Conservation (phyloP, 305 asterid genomes). For the Striga hermonthica region DNA sequence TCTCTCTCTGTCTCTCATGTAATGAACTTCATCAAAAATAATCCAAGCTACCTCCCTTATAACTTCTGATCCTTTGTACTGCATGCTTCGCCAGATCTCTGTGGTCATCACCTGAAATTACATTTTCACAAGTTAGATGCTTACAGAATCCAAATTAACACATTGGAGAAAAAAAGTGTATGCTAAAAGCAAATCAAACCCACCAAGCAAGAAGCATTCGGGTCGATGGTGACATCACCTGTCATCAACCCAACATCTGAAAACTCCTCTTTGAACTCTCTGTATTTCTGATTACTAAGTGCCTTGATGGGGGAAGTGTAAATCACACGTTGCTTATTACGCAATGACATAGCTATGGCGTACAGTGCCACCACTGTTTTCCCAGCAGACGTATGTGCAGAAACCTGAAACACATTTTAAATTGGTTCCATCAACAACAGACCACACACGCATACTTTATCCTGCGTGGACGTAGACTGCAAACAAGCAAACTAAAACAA, state of each 20-base stretch:
- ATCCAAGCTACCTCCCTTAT: conserved; percentile 94
- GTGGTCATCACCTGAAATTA: conserved; percentile 80
- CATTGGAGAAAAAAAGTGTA: conserved; percentile 25
- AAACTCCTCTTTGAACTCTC: conserved; percentile 97
- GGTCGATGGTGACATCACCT: conserved; percentile 95
- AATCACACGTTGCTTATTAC: conserved; percentile 80
- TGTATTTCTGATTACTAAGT: conserved; percentile 88
- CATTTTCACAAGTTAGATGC: conserved; percentile 25
- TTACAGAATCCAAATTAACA: not conserved
- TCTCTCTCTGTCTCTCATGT: conserved; percentile 96
- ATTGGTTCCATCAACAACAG: conserved; percentile 24
- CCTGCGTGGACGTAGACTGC: not conserved
- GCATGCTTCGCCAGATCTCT: conserved; percentile 94
- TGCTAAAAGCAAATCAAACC: conserved; percentile 34
- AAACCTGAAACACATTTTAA: conserved; percentile 48
- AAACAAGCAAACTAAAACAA: conserved; percentile 4
- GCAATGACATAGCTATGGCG: conserved; percentile 87
- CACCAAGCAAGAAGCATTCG: conserved; percentile 97
- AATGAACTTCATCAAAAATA: conserved; percentile 94
- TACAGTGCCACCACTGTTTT: conserved; percentile 91
- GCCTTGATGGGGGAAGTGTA: conserved; percentile 97
- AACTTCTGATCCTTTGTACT: conserved; percentile 92
- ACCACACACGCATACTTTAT: not conserved
- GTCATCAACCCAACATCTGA: conserved; percentile 99
- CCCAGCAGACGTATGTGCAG: conserved; percentile 97